Percentiles rank a stretch among this genome's conserved stretches.
Conservation (phyloP, 1,284 basidiomycete species). For the Ganoderma resinaceum region DNA sequence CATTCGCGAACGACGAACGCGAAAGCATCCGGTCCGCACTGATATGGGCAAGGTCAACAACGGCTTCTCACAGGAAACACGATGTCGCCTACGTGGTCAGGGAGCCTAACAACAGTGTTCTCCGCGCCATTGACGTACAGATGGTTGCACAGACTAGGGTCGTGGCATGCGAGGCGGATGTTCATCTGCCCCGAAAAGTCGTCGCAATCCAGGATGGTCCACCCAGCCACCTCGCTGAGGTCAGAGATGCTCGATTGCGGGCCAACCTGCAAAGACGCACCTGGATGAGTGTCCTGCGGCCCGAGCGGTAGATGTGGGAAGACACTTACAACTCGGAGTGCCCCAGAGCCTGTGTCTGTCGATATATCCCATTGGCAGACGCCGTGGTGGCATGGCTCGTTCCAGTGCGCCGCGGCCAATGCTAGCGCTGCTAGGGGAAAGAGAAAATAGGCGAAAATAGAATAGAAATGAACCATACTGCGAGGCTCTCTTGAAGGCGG, state of each 20-base stretch:
- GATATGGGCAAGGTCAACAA: background rate
- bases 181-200: conserved; percentile 46
- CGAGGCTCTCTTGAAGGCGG: background rate
- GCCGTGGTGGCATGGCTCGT: conserved; percentile 19
- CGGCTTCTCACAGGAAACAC: background rate
- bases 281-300: conserved; percentile 41
- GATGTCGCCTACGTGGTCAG: conserved; percentile 26
- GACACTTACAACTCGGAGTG: conserved; percentile 16
- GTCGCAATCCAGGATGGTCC: conserved; percentile 56
- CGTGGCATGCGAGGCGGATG: conserved; percentile 54
- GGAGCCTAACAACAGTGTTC: conserved; percentile 58
- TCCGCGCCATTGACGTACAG: conserved; percentile 52
- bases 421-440: background rate
- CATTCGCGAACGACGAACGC: conserved; percentile 52
- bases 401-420: conserved; percentile 3
- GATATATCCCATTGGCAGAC: conserved; percentile 19
- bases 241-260: conserved; percentile 52
- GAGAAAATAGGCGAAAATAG: background rate
- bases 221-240: conserved; percentile 57
- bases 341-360: background rate
- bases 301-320: no score
- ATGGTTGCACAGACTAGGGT: conserved; percentile 47
- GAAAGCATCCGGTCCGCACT: conserved; percentile 58
- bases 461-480: background rate
- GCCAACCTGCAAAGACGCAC: conserved; percentile 33